Evolutionary conservation across 2,329 filamentous ascomycete species (phyloP).

Genomic region (Capronia coronata): DNA sequence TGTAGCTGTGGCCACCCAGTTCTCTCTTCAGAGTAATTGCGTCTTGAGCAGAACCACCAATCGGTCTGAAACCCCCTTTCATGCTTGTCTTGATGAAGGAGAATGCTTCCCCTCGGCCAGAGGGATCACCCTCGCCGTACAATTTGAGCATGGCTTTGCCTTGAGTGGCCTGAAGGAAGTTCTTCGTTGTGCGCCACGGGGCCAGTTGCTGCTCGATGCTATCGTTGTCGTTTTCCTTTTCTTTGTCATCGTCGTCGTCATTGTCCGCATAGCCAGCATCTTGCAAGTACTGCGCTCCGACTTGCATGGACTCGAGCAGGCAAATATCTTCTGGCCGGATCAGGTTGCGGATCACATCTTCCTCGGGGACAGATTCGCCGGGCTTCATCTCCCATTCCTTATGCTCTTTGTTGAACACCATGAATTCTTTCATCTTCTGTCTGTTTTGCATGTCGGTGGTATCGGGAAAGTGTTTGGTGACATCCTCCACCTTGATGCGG

Average conservation of each 20-base stretch:
- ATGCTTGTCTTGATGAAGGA: conserved; percentile 97
- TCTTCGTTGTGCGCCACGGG: conserved; percentile 94
- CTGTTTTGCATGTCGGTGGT: conserved; percentile 93
- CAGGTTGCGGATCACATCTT: conserved; percentile 73
- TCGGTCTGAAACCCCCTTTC: conserved; percentile 93
- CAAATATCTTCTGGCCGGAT: conserved; percentile 95
- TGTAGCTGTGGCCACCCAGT: conserved; percentile 86
- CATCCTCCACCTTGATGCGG: conserved; percentile 68
- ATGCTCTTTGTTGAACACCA: conserved; percentile 79
- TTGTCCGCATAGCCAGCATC: conserved; percentile 78
- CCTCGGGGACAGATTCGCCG: conserved; percentile 70
- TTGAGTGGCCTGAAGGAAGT: conserved; percentile 86
- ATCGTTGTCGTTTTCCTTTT: conserved; percentile 63
- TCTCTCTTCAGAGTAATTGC: conserved; percentile 76
- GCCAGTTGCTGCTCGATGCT: conserved; percentile 82
- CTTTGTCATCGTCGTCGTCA: conserved; percentile 51
- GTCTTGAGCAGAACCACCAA: conserved; percentile 81
- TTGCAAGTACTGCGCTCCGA: conserved; percentile 81
- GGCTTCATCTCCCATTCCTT: conserved; percentile 78
- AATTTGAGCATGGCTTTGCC: conserved; percentile 96
- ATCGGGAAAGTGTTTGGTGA: conserved; percentile 86
- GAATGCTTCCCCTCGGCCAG: conserved; percentile 85
- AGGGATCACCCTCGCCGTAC: conserved; percentile 90
- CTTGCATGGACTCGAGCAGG: conserved; percentile 91
- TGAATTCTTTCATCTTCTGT: conserved; percentile 94